Conservation (phyloP, 2,329 filamentous ascomycete genomes). For the Microdochium bolleyi region DNA sequence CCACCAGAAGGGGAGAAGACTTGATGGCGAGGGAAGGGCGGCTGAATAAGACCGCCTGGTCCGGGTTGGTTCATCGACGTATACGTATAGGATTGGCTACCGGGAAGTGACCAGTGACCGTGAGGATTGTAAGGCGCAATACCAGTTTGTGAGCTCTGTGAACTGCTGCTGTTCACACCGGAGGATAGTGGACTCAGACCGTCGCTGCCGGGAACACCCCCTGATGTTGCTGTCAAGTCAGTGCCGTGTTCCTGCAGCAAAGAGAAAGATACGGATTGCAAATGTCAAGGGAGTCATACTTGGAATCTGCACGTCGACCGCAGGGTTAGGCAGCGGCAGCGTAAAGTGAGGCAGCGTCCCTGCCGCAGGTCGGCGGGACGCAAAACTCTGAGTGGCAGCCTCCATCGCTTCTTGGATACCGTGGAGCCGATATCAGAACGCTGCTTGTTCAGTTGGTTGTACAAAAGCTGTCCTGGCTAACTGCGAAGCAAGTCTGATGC, state of each 20-base stretch:
- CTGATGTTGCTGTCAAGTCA: conserved; percentile 12
- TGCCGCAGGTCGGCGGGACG: conserved; percentile 62
- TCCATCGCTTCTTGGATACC: conserved; percentile 14
- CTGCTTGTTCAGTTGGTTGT: background rate
- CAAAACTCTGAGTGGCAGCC: conserved; percentile 43
- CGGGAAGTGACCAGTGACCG: conserved; percentile 52
- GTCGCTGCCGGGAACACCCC: conserved; percentile 44
- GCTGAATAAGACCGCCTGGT: conserved; percentile 33
- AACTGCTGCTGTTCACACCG: conserved; percentile 52
- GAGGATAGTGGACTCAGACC: conserved; percentile 54
- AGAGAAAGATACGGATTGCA: background rate
- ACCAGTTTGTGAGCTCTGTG: conserved; percentile 46
- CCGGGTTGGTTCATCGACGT: conserved; percentile 47
- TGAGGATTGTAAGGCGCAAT: conserved; percentile 48
- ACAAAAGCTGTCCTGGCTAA: background rate
- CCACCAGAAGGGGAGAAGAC: conserved; percentile 22
- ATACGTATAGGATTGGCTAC: conserved; percentile 41
- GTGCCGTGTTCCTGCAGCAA: background rate
- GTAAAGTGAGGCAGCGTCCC: conserved; percentile 48
- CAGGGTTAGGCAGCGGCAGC: conserved; percentile 21
- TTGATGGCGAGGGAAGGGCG: conserved; percentile 27
- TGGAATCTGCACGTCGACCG: conserved; percentile 22
- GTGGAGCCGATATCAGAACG: background rate
- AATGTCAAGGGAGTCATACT: conserved; percentile 18
- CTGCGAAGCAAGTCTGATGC: too few species aligned